phyloP scores from a whole-genome alignment of 352 stramenopile species.

The Phytophthora pini region DNA sequence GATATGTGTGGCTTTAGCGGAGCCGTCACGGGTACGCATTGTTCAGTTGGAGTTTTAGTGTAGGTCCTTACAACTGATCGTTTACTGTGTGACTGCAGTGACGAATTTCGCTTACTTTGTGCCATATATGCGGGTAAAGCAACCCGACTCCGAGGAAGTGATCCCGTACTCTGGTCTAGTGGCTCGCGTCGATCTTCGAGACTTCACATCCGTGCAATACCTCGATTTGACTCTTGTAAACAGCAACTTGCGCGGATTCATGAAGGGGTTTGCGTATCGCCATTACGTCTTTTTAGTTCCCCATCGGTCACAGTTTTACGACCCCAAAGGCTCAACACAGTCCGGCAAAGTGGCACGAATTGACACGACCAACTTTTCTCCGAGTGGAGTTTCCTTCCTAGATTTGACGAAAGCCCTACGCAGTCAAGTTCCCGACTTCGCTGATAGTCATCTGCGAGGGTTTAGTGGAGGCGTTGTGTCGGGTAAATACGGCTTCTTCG shows the following conservation, averaged over 20 bases:
- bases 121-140: constrained; percentile 61
- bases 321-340: constrained; percentile 22
- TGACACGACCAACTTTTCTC: constrained; percentile 72
- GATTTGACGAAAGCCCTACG: constrained; percentile 60
- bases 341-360: constrained; percentile 78
- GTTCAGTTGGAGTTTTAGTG: background rate
- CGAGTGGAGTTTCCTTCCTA: constrained; percentile 51
- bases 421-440: constrained; percentile 73
- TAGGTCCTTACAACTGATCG: background rate
- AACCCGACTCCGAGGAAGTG: constrained; percentile 38
- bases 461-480: constrained; percentile 74
- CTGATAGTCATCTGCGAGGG: constrained; percentile 66
- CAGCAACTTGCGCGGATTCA: constrained; percentile 64
- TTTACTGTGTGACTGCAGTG: constrained; percentile 33
- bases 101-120: constrained; percentile 79
- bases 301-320: constrained; percentile 47
- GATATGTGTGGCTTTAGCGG: constrained; percentile 75
- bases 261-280: constrained; percentile 75
- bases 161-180: constrained; percentile 69
- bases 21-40: constrained; percentile 48
- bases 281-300: constrained; percentile 77
- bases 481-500: constrained; percentile 84
- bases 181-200: constrained; percentile 64
- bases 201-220: constrained; percentile 59
- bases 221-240: constrained; percentile 62